Base-by-base conservation (phyloP, 805 yeast genomes). In the Saccharomyces kudriavzevii region DNA sequence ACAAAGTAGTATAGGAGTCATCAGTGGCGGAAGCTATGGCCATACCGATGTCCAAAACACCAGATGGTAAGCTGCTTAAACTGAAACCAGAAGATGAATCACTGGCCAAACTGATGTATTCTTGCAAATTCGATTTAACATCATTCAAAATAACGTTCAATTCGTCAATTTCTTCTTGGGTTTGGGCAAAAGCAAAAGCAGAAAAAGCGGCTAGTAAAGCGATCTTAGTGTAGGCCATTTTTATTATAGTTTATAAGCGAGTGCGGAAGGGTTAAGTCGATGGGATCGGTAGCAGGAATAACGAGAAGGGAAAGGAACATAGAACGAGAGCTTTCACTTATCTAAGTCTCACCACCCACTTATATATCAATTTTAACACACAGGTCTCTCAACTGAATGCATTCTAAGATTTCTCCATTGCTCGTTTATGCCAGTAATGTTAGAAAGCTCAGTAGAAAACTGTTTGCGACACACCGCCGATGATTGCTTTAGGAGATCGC, bases 1-100 rank as follows among this genome's bases (percentile, higher is more conserved):
- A 68, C 53, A 67, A 57, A 22, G 70, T 58, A 54, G 73, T 69
- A 60, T 66, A 70, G 17, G 68, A 61, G 26, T 65, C 64, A 54
- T 70, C 72, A 29, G 72, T 69, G 52, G 68, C 70, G 29, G 72
- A 62, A 43, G 65, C 62, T 40, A 65, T 50, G 20, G 57, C 60
- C 54, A 54, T 49, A 51, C 61, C 61, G 17, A 60, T 27, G 35
- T 58, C 58, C 30, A 58, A 43, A 30, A 60, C 52, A 51, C 58
- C 63, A 14, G 57, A 51, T 51, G 63, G 63, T 22, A 57, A 28
- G 48, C 48, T 22, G 24, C 13, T 17, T 20, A 52, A 30, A 40
- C 53, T 47, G 29, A 60, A 40, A 50, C 57, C 58, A 28, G 56
- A 51, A 17, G 26, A 29, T 45, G 54, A 46, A 8, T 49, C 47